These are phyloP conservation scores for Hanseniaspora valbyensis DNA, from an alignment of 805 yeast species.

Conservation along the genomic window DNA sequence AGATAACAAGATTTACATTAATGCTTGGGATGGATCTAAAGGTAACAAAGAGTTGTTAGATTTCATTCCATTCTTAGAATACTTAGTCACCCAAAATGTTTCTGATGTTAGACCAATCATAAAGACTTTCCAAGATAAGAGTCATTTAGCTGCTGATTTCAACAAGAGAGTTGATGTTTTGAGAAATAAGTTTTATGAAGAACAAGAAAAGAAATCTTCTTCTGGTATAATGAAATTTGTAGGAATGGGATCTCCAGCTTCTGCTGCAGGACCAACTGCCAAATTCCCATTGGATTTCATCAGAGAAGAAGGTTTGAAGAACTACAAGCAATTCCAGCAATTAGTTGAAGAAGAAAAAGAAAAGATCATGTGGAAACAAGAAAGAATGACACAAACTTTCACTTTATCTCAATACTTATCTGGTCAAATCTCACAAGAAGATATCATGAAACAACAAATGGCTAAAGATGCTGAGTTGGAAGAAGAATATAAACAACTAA, in stretches of 20 bases:
- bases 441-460: constrained; percentile 35
- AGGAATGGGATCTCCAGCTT: constrained; percentile 37
- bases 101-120: constrained; percentile 85
- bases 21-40: constrained; percentile 76
- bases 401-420: constrained; percentile 76
- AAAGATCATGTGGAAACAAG: constrained; percentile 52
- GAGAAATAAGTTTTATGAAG: constrained; percentile 58
- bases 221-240: constrained; percentile 50
- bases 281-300: constrained; percentile 69
- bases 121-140: constrained; percentile 56
- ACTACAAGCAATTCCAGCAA: constrained; percentile 71
- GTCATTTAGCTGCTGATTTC: constrained; percentile 66
- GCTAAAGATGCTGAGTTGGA: constrained; percentile 35
- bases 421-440: constrained; percentile 69
- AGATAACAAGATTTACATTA: constrained; percentile 79
- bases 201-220: constrained; percentile 36
- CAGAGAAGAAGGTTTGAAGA: constrained; percentile 86
- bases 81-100: constrained; percentile 74
- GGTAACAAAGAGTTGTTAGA: constrained; percentile 63
- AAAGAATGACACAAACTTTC: constrained; percentile 60
- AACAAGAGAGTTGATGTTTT: constrained; percentile 62
- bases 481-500: constrained; percentile 26
- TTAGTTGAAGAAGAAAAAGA: constrained; percentile 75
- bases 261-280: constrained; percentile 32
- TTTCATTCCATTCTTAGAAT: constrained; percentile 87